Base-by-base conservation (phyloP, 306 rosid species). In the Quercus wislizeni region DNA sequence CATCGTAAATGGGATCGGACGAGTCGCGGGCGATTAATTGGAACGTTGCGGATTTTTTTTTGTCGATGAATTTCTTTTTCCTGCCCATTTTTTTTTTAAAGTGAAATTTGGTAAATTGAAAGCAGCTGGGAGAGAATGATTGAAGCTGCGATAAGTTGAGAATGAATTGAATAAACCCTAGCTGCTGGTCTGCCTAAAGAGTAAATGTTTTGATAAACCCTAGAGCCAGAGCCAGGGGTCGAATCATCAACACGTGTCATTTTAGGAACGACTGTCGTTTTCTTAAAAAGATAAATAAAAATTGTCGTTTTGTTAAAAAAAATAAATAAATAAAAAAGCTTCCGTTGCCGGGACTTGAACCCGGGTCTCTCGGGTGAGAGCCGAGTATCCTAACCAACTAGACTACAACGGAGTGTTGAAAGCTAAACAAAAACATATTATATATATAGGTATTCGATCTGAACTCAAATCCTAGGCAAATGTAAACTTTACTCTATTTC, bases 61-160 rank as follows among this genome's bases (percentile, higher is more conserved):
- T 92, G 88, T 94, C 91, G 61, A 94, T 86, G 80, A 92, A 94
- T 74, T 91, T 89, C 92, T 92, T 88, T 81, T 85, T 90, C 79
- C 67, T 89, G 27, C 87, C 90, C 89, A 86, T 86, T 41, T 46
- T 49, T 35, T 2, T 49, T 8, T 41, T 8, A 0, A 49, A 12
- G 54, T 49, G 54, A 41, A 41, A 41, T 12, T 49, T 49, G 15
- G 5, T 1, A 49, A 49, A 49, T 49, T 49, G 54, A 49, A 12
- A 13, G 54, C 54, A 49, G 17, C 0, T 49, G 54, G 17, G 15
- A 12, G 54, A 49, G 54, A 10, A 0, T 49, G 54, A 13, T 49
- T 49, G 15, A 49, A 12, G 54, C 12, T 27, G 5, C 21, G 18
- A 64, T 1, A 19, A 56, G 27, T 56, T 56, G 54, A 49, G 54